Evolutionary conservation across 345 rosid species (phyloP), one percentile per base, ranked within the genome.

Genomic region (Gossypium anomalum): DNA sequence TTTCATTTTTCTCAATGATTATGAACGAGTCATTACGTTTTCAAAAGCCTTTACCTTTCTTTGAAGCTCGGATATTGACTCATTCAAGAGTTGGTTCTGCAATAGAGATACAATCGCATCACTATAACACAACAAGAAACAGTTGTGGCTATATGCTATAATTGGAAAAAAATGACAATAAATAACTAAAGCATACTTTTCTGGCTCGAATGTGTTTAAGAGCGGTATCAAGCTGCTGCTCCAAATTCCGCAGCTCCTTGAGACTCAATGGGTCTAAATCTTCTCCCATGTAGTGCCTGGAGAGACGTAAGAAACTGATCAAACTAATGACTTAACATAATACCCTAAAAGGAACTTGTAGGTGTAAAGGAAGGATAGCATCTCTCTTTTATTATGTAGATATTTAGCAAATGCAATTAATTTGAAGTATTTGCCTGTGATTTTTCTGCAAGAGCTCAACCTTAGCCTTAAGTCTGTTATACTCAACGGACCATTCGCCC

Each of bases 211-310:
- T 85, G 76, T 86, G 93, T 76, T 91, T 92, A 44, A 94, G 94
- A 76, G 92, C 90, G 76, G 86, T 83, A 66, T 94, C 97, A 70
- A 92, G 91, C 84, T 94, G 98, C 80, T 92, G 95, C 88, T 94
- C 98, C 80, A 94, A 75, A 80, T 87, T 87, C 57, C 88, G 94
- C 9, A 94, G 88, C 74, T 94, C 97, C 73, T 87, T 92, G 73
- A 84, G 80, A 67, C 84, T 84, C 85, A 92, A 52, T n/a, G 89
- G 82, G 67, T 85, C 92, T 45, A 94, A 82, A 63, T 91, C 93
- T 81, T 92, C 93, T 48, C 98, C 98, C 90, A 85, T 64, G 77
- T 88, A 89, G 78, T 94, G 92, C 89, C 97, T 94, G 85, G 19
- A 34, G 0, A 71, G 17, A 20, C 67, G 75, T 7, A 34, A 51